A percentile compares a stretch with the other conserved stretches of the same genome.
Conservation (phyloP, 2,329 filamentous ascomycete species). For the Pseudocercospora fijiensis region DNA sequence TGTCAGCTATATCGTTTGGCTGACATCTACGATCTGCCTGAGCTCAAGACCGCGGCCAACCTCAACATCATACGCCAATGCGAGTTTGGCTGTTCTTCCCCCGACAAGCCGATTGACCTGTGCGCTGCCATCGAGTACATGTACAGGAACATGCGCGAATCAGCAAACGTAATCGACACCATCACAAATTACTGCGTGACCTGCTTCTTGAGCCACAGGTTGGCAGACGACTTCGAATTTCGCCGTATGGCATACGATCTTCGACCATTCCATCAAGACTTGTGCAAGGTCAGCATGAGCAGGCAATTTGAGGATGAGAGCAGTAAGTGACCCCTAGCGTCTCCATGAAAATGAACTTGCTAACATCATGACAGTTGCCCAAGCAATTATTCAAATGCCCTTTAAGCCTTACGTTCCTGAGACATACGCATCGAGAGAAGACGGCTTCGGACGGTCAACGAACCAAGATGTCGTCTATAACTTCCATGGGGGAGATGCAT, state of each 20-base stretch:
- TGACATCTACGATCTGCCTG: slow-evolving; percentile 42
- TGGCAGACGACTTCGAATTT: slow-evolving; percentile 42
- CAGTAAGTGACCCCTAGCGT: slow-evolving; percentile 35
- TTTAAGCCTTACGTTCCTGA: slow-evolving; percentile 29
- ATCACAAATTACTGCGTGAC: slow-evolving; percentile 47
- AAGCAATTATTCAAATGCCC: slow-evolving; percentile 36
- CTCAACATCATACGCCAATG: slow-evolving; percentile 43
- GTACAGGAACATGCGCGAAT: slow-evolving; percentile 32
- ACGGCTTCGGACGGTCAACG: slow-evolving; percentile 8
- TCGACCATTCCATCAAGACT: slow-evolving; percentile 43
- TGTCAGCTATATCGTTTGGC: slow-evolving; percentile 45
- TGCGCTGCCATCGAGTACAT: slow-evolving; percentile 41
- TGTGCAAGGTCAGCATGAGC: slow-evolving; percentile 42
- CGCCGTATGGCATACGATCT: slow-evolving; percentile 39
- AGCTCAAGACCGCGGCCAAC: slow-evolving; percentile 43
- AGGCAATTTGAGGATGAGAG: slow-evolving; percentile 44
- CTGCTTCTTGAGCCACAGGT: slow-evolving; percentile 45
- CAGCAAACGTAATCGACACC: slow-evolving; percentile 39
- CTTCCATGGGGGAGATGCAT: slow-evolving; percentile 20
- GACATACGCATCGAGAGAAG: slow-evolving; percentile 30
- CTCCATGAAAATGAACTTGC: neutral
- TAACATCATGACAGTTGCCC: slow-evolving; percentile 26
- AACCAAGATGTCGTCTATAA: slow-evolving; percentile 20
- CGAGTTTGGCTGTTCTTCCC: slow-evolving; percentile 42
- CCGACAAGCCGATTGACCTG: slow-evolving; percentile 42